These are phyloP conservation scores for Diaporthe helianthi DNA, from an alignment of 2,329 filamentous ascomycete genomes.

Conservation along the genomic window DNA sequence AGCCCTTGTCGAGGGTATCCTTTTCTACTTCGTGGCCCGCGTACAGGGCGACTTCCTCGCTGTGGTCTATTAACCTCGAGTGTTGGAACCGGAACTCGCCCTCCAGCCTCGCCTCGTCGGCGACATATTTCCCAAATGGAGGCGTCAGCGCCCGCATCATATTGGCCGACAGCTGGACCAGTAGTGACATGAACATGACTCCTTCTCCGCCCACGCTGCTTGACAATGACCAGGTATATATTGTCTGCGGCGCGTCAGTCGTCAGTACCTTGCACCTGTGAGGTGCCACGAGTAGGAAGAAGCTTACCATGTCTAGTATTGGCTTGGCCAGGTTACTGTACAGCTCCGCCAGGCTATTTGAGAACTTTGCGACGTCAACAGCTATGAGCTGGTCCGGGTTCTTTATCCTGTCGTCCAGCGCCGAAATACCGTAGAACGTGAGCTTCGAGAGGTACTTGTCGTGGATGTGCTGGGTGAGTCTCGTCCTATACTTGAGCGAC, in stretches of 20 bases:
- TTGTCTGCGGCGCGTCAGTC: slow-evolving; percentile 57
- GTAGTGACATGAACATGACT: slow-evolving; percentile 90
- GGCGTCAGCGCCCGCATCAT: slow-evolving; percentile 94
- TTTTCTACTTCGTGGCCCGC: slow-evolving; percentile 93
- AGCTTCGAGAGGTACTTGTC: slow-evolving; percentile 96
- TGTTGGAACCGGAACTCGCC: slow-evolving; percentile 97
- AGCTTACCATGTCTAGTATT: slow-evolving; percentile 81
- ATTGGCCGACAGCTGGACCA: slow-evolving; percentile 91
- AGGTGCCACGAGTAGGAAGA: neutral
- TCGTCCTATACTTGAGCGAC: slow-evolving; percentile 88
- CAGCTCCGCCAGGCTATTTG: slow-evolving; percentile 90
- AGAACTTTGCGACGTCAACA: slow-evolving; percentile 95
- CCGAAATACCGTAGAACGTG: slow-evolving; percentile 96
- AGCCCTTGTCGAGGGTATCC: slow-evolving; percentile 95
- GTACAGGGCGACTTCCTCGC: slow-evolving; percentile 93
- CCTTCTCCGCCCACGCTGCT: slow-evolving; percentile 96
- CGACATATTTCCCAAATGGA: slow-evolving; percentile 96
- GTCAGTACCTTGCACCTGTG: neutral
- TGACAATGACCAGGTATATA: slow-evolving; percentile 94
- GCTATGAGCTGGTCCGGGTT: slow-evolving; percentile 98
- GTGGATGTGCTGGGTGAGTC: slow-evolving; percentile 93
- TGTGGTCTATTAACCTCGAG: slow-evolving; percentile 92
- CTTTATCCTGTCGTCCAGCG: slow-evolving; percentile 96
- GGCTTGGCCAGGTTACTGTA: slow-evolving; percentile 98
- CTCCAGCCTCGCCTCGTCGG: slow-evolving; percentile 91